phyloP scores from a whole-genome alignment of 208 protist species.

The Trypanosoma platydactyli region DNA sequence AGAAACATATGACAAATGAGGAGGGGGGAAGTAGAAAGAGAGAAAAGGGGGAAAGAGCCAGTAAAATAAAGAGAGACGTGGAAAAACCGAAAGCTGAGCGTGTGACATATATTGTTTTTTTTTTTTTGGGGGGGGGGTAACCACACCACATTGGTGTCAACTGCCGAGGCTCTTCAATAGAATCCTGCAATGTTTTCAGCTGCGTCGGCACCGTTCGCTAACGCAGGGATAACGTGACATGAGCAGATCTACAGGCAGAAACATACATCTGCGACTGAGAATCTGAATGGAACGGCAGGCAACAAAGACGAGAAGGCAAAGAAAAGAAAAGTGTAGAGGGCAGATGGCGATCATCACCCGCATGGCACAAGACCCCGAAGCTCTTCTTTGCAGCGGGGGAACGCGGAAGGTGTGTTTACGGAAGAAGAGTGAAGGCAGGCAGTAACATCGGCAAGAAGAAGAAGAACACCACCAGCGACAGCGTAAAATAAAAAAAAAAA shows the following conservation, averaged over 20 bases:
- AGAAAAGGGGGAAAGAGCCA: slow-evolving; percentile 1
- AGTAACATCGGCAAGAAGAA: too few species aligned
- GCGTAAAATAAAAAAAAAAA: too few species aligned
- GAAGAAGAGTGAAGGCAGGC: too few species aligned
- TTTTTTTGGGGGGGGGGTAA: too few species aligned
- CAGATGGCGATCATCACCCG: slow-evolving; percentile 2
- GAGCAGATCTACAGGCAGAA: background rate
- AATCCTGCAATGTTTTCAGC: background rate
- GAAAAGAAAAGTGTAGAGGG: slow-evolving; percentile 20
- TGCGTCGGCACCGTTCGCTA: background rate
- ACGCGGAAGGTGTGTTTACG: too few species aligned
- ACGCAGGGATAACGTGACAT: background rate
- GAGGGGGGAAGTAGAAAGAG: slow-evolving; percentile 8
- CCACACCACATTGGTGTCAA: too few species aligned
- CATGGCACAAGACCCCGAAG: too few species aligned
- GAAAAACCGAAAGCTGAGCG: background rate
- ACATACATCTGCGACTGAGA: background rate
- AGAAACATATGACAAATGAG: background rate
- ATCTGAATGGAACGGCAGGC: slow-evolving; percentile 1
- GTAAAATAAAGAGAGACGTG: background rate
- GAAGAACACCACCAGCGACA: too few species aligned
- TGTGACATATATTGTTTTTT: background rate
- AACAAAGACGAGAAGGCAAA: slow-evolving; percentile 20
- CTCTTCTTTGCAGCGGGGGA: too few species aligned
- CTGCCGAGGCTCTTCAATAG: too few species aligned